Base-by-base conservation (phyloP, 2,329 filamentous ascomycete species). In the Karstenula rhodostoma region DNA sequence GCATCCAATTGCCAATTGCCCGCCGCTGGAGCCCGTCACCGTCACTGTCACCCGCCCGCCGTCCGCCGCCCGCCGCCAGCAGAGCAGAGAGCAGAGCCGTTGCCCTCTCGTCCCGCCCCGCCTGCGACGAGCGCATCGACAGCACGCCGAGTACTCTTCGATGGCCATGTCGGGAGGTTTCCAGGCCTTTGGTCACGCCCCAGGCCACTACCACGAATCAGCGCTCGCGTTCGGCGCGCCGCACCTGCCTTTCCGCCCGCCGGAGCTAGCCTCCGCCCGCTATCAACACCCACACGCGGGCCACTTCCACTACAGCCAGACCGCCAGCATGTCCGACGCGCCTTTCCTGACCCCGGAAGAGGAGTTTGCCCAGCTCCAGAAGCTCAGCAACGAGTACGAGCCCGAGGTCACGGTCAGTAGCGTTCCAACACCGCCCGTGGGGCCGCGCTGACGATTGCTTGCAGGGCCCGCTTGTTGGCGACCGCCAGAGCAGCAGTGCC, bases 391-490 rank as follows among this genome's bases (percentile, higher is more conserved):
- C 72, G 81, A 84, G 60, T 89, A 85, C 67, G 82, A 87, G 72
- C 83, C 86, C 13, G 84, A 87, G 62, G 75, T 83, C 55, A 82
- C 83, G 66, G 87, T 88, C 77, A 77, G 83, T 79, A 2, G 32
- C 42, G 32, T 40, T n/a, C 32, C 33, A 50, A 64, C 53, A 46
- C 53, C 58, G 53, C 55, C 43, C 59, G 57, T 62, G 56, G 27
- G 62, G 67, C 68, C 66, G 37, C 69, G 32, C 49, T 59, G 54
- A 65, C 65, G 65, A n/a, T 52, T 59, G 66, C 13, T 52, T 59
- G 61, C 73, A 97, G 94, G 93, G 93, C 58, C 91, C 92, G 62
- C 84, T 94, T 52, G 90, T 98, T 66, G 91, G 93, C 70, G 85
- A 90, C 62, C 92, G 91, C 79, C 87, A 88, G 72, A 87, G 91